Conservation (phyloP, 2,329 filamentous ascomycete species). For the Nemania serpens region DNA sequence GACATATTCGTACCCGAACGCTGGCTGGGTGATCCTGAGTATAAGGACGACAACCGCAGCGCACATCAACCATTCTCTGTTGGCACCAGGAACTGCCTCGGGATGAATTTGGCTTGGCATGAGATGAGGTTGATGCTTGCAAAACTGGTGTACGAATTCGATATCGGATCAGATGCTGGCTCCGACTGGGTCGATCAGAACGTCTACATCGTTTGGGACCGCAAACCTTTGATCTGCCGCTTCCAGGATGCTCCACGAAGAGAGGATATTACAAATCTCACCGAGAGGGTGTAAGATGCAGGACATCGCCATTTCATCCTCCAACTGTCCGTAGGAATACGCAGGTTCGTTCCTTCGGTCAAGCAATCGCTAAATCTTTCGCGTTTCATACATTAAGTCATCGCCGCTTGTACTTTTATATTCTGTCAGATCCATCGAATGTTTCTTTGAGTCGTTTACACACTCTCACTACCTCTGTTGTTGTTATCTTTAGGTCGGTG, state of each 20-base stretch:
- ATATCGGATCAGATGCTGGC: constrained; percentile 24
- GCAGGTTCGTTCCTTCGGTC: neutral
- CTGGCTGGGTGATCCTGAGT: constrained; percentile 31
- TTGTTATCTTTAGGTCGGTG: neutral
- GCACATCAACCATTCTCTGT: constrained; percentile 31
- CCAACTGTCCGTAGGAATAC: neutral
- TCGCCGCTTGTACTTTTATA: neutral
- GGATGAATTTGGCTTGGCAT: constrained; percentile 30
- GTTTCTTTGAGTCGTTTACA: neutral
- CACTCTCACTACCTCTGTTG: no score
- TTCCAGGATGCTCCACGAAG: constrained; percentile 3
- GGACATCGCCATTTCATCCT: neutral
- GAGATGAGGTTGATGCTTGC: constrained; percentile 31
- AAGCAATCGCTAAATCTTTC: neutral
- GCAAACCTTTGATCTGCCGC: constrained; percentile 21
- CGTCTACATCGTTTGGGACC: constrained; percentile 23
- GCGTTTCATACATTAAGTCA: neutral
- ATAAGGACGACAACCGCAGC: constrained; percentile 29
- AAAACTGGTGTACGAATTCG: constrained; percentile 26
- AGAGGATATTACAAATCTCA: neutral
- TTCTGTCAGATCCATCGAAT: neutral
- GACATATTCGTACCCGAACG: constrained; percentile 32
- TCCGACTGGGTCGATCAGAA: constrained; percentile 28
- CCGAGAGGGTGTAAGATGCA: neutral
- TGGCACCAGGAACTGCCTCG: constrained; percentile 34